Evolutionary conservation across 192 early-diverging fungal species (phyloP), one percentile per base, ranked within the genome.

Genomic region (Coemansia sp.): DNA sequence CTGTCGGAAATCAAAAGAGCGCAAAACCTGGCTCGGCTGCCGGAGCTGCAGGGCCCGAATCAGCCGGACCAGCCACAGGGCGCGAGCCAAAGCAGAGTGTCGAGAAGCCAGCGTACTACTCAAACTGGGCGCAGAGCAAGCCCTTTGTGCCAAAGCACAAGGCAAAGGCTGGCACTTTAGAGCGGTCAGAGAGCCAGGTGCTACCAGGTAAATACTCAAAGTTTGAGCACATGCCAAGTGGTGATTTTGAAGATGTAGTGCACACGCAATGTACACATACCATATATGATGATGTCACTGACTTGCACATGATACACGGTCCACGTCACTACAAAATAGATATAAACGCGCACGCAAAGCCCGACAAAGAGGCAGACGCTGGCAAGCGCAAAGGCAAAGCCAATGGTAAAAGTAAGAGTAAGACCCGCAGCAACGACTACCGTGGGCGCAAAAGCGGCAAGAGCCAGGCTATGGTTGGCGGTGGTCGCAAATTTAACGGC

Each of bases 401-500:
- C 23, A 47, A 25, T 61, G 27, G 31, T 22, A 35, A 62, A 39
- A 37, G n/a, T 23, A 47, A 53, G 35, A 31, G n/a, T 29, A 57
- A 27, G 16, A 29, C 11, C 3, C 41, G 59, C 43, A 19, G 17
- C 61, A 52, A 11, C 43, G 56, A 55, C 37, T 41, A 21, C 19
- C 65, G 61, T 49, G 61, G 49, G 0, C 66, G 61, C 23, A 68
- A 59, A 51, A 39, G 65, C 35, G 72, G 62, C 27, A 68, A 60
- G 62, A 49, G 26, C 27, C 49, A 41, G 12, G 49, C 43, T 14
- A 35, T 43, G 8, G 77, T 74, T 26, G 77, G 77, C 26, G 71
- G 77, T 19, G 77, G 77, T 11, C 77, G 77, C 26, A 47, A 16
- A 39, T 79, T 79, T 51, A 58, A 61, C 61, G 77, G 71, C 31